Percentiles rank a stretch among this genome's conserved stretches.
Conservation (phyloP, 441 rosid genomes). For the Theobroma grandiflorum region DNA sequence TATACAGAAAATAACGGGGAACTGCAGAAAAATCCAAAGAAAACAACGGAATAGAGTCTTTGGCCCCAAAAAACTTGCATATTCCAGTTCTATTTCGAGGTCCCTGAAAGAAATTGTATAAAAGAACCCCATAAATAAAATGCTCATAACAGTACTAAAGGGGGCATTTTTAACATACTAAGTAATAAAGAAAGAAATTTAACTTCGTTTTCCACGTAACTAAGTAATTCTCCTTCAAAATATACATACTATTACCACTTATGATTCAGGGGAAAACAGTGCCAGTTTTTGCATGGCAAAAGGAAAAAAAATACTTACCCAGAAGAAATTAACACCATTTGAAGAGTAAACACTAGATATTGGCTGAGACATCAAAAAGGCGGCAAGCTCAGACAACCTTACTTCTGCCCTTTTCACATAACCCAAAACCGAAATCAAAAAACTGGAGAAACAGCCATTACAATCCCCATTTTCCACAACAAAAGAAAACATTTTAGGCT, state of each 20-base stretch:
- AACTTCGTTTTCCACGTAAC: background rate
- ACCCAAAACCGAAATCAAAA: slow-evolving; percentile 62
- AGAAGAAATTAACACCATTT: slow-evolving; percentile 61
- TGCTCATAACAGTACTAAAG: slow-evolving; percentile 3
- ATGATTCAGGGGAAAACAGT: background rate
- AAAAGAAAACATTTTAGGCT: slow-evolving; percentile 34
- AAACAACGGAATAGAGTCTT: slow-evolving; percentile 58
- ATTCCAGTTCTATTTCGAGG: slow-evolving; percentile 52
- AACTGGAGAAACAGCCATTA: slow-evolving; percentile 45
- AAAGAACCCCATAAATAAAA: background rate
- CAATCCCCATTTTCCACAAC: slow-evolving; percentile 37
- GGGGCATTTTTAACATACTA: background rate
- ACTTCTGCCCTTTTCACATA: slow-evolving; percentile 52
- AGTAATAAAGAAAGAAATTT: background rate
- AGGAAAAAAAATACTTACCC: slow-evolving; percentile 49
- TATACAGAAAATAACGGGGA: slow-evolving; percentile 66
- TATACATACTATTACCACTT: background rate
- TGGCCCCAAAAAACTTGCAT: slow-evolving; percentile 69
- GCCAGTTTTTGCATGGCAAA: background rate
- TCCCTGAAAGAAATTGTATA: slow-evolving; percentile 54
- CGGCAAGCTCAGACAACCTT: slow-evolving; percentile 55
- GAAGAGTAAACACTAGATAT: slow-evolving; percentile 54
- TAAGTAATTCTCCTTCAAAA: background rate
- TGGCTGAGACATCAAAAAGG: slow-evolving; percentile 67
- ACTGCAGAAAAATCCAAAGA: slow-evolving; percentile 74